Evolutionary conservation across 495 filamentous ascomycete species (phyloP).

Genomic region (Bacidia gigantensis): DNA sequence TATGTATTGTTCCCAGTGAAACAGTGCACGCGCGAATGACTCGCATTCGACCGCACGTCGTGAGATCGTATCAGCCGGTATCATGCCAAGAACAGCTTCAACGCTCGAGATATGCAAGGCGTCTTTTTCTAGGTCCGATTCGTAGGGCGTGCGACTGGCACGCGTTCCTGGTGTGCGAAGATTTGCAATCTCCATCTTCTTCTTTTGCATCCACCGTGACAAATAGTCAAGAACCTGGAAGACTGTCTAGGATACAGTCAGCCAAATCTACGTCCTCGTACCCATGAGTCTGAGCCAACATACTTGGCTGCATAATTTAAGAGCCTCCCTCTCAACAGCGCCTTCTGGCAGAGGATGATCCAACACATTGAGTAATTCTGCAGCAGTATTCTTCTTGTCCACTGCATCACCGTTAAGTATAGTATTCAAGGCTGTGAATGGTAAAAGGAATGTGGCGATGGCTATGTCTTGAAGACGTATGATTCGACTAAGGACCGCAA

Average conservation of each 20-base stretch:
- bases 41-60: slow-evolving; percentile 78
- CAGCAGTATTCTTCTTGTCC: slow-evolving; percentile 50
- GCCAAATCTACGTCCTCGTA: too few species aligned
- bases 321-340: slow-evolving; percentile 45
- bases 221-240: slow-evolving; percentile 87
- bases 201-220: slow-evolving; percentile 74
- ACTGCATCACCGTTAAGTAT: slow-evolving; percentile 53
- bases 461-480: slow-evolving; percentile 71
- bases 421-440: slow-evolving; percentile 68
- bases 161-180: slow-evolving; percentile 25
- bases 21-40: slow-evolving; percentile 81
- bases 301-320: slow-evolving; percentile 75
- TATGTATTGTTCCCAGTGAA: slow-evolving; percentile 88
- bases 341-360: slow-evolving; percentile 41
- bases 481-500: slow-evolving; percentile 63
- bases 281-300: slow-evolving; percentile 14
- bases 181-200: slow-evolving; percentile 43
- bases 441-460: slow-evolving; percentile 73
- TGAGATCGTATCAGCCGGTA: slow-evolving; percentile 78
- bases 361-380: slow-evolving; percentile 59
- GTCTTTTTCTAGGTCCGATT: slow-evolving; percentile 25
- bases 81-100: slow-evolving; percentile 46
- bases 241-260: slow-evolving; percentile 44
- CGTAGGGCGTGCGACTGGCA: slow-evolving; percentile 22
- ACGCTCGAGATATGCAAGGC: slow-evolving; percentile 45